Evolutionary conservation across 2,329 filamentous ascomycete species (phyloP).

Genomic region (Domatiomyces catenatus): DNA sequence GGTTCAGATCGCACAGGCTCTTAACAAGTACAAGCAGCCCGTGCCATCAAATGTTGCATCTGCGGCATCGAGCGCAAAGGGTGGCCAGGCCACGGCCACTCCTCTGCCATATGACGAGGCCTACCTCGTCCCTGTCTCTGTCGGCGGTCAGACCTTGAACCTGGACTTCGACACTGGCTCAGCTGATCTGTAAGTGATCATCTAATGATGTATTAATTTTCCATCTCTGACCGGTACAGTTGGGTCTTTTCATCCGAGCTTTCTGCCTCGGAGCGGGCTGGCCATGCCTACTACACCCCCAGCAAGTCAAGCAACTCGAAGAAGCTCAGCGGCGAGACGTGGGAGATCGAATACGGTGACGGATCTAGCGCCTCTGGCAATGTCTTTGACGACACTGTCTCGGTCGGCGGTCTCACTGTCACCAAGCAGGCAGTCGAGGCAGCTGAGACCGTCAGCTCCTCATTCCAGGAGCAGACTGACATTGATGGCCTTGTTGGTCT

Average conservation of each 20-base stretch:
- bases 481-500: slow-evolving; percentile 48
- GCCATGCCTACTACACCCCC: slow-evolving; percentile 45
- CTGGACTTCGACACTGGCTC: slow-evolving; percentile 59
- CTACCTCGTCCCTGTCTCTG: slow-evolving; percentile 46
- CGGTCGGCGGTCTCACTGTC: slow-evolving; percentile 44
- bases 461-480: slow-evolving; percentile 36
- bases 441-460: slow-evolving; percentile 41
- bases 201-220: not conserved
- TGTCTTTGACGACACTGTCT: slow-evolving; percentile 51
- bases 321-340: slow-evolving; percentile 37
- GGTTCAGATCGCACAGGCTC: slow-evolving; percentile 10
- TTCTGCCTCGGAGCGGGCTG: slow-evolving; percentile 32
- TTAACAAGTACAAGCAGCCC: slow-evolving; percentile 12
- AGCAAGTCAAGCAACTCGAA: slow-evolving; percentile 26
- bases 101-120: slow-evolving; percentile 39
- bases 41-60: slow-evolving; percentile 10
- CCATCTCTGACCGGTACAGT: slow-evolving; percentile 23
- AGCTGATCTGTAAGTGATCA: slow-evolving; percentile 44
- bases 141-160: slow-evolving; percentile 48
- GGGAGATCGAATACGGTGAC: slow-evolving; percentile 51
- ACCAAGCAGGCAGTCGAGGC: slow-evolving; percentile 50
- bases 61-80: slow-evolving; percentile 3
- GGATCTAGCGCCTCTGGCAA: slow-evolving; percentile 46
- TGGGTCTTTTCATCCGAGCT: slow-evolving; percentile 54
- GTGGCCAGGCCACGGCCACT: slow-evolving; percentile 22